These are phyloP conservation scores for Mortierella sp. DNA, from an alignment of 371 early-diverging fungal genomes.

Conservation along the genomic window DNA sequence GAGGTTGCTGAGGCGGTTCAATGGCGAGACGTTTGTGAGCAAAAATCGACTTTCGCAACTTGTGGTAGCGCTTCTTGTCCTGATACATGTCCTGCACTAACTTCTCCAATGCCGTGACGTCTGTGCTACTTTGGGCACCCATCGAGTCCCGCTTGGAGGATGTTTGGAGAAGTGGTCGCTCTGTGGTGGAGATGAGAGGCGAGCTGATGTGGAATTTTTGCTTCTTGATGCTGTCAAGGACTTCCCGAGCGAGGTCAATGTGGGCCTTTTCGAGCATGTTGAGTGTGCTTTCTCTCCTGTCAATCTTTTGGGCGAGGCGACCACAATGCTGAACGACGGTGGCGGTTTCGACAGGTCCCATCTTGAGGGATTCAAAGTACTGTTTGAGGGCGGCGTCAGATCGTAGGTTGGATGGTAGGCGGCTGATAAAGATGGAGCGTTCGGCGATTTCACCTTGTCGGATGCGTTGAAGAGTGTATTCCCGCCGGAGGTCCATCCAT, in stretches of 20 bases:
- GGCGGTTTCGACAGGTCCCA: constrained; percentile 63
- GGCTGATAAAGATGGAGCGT: constrained; percentile 60
- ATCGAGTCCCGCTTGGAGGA: constrained; percentile 4
- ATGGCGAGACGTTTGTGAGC: constrained; percentile 26
- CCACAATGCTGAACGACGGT: constrained; percentile 60
- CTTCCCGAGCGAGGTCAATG: constrained; percentile 57
- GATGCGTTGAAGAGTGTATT: constrained; percentile 56
- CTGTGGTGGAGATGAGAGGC: constrained; percentile 10
- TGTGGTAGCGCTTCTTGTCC: constrained; percentile 35
- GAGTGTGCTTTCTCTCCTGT: constrained; percentile 58
- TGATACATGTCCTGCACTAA: constrained; percentile 23
- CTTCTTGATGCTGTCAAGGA: constrained; percentile 48
- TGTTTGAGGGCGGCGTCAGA: constrained; percentile 58
- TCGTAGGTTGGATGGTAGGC: constrained; percentile 60
- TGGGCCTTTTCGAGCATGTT: constrained; percentile 61
- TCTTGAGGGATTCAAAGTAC: constrained; percentile 62
- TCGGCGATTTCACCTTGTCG: constrained; percentile 57
- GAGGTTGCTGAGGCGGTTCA: constrained; percentile 11
- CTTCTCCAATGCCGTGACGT: constrained; percentile 17
- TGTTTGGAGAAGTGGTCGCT: constrained; percentile 15
- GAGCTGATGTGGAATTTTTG: constrained; percentile 3
- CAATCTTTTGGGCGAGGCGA: constrained; percentile 50
- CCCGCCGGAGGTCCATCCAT: constrained; percentile 63
- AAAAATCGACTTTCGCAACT: constrained; percentile 49
- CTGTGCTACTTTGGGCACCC: constrained; percentile 21